Evolutionary conservation across 306 rosid genomes (phyloP).

Genomic region (Boehmeria nivea): DNA sequence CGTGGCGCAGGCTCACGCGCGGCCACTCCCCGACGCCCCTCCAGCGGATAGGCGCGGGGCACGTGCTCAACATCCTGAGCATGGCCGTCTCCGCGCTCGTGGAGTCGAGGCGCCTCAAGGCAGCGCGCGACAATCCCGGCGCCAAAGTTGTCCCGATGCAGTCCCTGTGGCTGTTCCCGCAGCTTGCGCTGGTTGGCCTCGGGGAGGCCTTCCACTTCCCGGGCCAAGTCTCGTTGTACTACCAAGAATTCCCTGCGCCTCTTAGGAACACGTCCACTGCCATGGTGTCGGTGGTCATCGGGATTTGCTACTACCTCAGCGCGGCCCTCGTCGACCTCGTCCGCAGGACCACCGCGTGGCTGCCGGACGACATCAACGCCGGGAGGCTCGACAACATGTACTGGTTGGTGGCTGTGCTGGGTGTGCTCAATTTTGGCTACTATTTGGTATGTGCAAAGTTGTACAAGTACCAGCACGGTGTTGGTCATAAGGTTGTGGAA

Average conservation of each 20-base stretch:
- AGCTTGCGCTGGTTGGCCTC: conserved; percentile 41
- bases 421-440: conserved; percentile 47
- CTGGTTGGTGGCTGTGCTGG: conserved; percentile 45
- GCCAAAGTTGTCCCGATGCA: conserved; percentile 22
- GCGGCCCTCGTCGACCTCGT: conserved; percentile 32
- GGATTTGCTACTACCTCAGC: conserved; percentile 42
- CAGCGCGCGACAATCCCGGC: conserved; percentile 14
- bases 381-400: conserved; percentile 49
- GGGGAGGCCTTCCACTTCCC: conserved; percentile 76
- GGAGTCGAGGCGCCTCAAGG: conserved; percentile 56
- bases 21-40: conserved; percentile 32
- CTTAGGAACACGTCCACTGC: conserved; percentile 51
- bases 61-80: conserved; percentile 29
- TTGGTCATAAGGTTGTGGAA: background rate
- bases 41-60: conserved; percentile 51
- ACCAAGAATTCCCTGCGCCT: conserved; percentile 54
- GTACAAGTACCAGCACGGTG: conserved; percentile 37
- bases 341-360: conserved; percentile 44
- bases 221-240: conserved; percentile 56
- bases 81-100: conserved; percentile 50
- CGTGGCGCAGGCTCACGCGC: conserved; percentile 32
- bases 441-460: conserved; percentile 33
- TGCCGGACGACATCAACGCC: conserved; percentile 46
- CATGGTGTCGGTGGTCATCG: conserved; percentile 42
- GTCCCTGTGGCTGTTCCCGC: conserved; percentile 54